Evolutionary conservation across 1,284 basidiomycete genomes (phyloP).

Genomic region (Boletus mariae): DNA sequence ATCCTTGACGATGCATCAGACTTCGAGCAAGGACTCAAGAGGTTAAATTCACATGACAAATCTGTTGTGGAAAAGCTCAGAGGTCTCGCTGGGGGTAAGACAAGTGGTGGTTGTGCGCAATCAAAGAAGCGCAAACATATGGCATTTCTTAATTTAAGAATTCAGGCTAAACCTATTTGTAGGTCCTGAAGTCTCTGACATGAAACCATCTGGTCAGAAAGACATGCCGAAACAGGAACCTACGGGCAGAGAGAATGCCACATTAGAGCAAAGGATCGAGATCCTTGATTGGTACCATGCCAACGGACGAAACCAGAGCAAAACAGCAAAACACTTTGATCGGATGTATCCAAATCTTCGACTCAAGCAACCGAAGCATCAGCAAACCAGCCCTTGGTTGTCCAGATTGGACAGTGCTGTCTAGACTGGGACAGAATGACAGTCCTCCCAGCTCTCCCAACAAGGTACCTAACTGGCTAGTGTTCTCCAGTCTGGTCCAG

Average conservation of each 20-base stretch:
- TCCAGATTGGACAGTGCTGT: no score
- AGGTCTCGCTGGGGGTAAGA: neutral
- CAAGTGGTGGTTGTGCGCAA: neutral
- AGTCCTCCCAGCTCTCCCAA: no score
- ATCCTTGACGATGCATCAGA: neutral
- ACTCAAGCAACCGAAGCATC: neutral
- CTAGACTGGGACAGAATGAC: no score
- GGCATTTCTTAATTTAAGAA: neutral
- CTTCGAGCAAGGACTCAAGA: neutral
- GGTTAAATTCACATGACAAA: neutral
- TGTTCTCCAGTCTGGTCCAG: no score
- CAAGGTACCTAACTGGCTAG: no score
- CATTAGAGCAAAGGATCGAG: no score
- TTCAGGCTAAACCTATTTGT: neutral
- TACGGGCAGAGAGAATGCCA: no score
- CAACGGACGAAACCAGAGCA: constrained; percentile 1
- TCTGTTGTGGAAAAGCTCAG: neutral
- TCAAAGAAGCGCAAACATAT: neutral
- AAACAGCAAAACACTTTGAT: constrained; percentile 8
- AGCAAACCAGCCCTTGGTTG: no score
- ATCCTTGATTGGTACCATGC: constrained; percentile 3
- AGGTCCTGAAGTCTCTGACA: neutral
- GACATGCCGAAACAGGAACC: no score
- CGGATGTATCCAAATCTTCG: neutral
- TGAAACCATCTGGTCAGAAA: no score